Base-by-base conservation (phyloP, 495 filamentous ascomycete genomes). In the Venustampulla echinocandica region DNA sequence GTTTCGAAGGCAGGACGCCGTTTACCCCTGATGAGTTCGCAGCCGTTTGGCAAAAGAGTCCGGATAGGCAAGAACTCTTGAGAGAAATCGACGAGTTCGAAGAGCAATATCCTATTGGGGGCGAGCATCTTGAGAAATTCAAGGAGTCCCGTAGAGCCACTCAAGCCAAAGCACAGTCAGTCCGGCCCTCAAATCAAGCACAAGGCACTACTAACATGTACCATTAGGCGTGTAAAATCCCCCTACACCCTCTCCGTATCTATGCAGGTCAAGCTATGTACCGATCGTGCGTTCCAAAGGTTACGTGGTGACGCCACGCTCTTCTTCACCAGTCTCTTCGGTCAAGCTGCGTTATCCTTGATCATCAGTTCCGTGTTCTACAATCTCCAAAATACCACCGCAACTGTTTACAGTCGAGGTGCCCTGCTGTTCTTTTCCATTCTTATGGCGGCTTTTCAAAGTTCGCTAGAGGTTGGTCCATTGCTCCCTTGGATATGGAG, bases 391-490 rank as follows among this genome's bases (percentile, higher is more conserved):
- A 57, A 66, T 2, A 69, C 69, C 11, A 85, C 87, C 0, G 56
- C 59, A 22, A 82, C 75, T 61, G 90, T 94, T 66, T 96, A 80
- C 68, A 70, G 74, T 45, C 76, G 85, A 15, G 87, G 84, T n/a
- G 83, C 83, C 35, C 65, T 95, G 3, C 67, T 96, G 9, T 96
- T 95, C 73, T 93, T 95, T 59, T 81, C 86, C 24, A 80, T 90
- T 57, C 69, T 96, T 27, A 74, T 93, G 63, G 93, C 90, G 61
- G 87, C 87, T 20, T 94, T 95, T 52, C 68, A 81, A 32, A 82
- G 77, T 55, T 71, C 80, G 43, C 66, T 93, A 20, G 88, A 94
- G 60, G 79, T 83, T 47, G 42, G 64, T 35, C 5, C 4, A 7
- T 35, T 7, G n/a, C 33, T 7, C n/a, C 49, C 20, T 47, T 46